A percentile compares a stretch with the other conserved stretches of the same genome.
Conservation (phyloP, 2,329 filamentous ascomycete genomes). For the Lasiodiplodia theobromae region DNA sequence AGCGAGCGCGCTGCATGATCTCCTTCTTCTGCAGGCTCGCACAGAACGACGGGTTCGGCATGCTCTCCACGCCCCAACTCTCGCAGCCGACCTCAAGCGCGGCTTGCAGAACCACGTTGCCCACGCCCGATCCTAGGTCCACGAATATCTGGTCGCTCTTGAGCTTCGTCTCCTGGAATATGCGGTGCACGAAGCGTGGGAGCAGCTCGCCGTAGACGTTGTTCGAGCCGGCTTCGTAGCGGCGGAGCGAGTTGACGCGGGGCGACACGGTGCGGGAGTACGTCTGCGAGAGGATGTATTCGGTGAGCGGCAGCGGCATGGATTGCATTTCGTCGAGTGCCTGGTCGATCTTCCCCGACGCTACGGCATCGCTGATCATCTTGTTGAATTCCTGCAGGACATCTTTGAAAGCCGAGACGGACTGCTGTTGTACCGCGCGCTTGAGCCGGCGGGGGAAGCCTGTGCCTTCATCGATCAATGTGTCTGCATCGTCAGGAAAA, state of each 20-base stretch:
- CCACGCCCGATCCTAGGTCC: slow-evolving; percentile 93
- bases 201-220: slow-evolving; percentile 95
- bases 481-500: slow-evolving; percentile 70
- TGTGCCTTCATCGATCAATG: slow-evolving; percentile 73
- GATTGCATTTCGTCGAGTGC: slow-evolving; percentile 75
- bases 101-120: slow-evolving; percentile 93
- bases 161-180: slow-evolving; percentile 79
- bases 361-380: slow-evolving; percentile 69
- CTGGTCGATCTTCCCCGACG: slow-evolving; percentile 71
- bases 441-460: slow-evolving; percentile 81
- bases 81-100: slow-evolving; percentile 93
- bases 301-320: slow-evolving; percentile 70
- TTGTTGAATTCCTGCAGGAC: slow-evolving; percentile 81
- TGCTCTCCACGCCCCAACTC: slow-evolving; percentile 96
- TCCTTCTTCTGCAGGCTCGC: slow-evolving; percentile 82
- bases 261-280: slow-evolving; percentile 94
- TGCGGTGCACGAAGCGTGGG: slow-evolving; percentile 81
- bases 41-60: slow-evolving; percentile 85
- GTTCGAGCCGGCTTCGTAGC: slow-evolving; percentile 89
- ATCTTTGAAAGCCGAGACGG: slow-evolving; percentile 72
- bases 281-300: slow-evolving; percentile 83
- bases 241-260: slow-evolving; percentile 79
- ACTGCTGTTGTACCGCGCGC: slow-evolving; percentile 73
- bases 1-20: slow-evolving; percentile 75
- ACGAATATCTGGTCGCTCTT: slow-evolving; percentile 88